A percentile compares a stretch with the other conserved stretches of the same genome.
Conservation (phyloP, 78 protist species). For the Polysphondylium violaceum region DNA sequence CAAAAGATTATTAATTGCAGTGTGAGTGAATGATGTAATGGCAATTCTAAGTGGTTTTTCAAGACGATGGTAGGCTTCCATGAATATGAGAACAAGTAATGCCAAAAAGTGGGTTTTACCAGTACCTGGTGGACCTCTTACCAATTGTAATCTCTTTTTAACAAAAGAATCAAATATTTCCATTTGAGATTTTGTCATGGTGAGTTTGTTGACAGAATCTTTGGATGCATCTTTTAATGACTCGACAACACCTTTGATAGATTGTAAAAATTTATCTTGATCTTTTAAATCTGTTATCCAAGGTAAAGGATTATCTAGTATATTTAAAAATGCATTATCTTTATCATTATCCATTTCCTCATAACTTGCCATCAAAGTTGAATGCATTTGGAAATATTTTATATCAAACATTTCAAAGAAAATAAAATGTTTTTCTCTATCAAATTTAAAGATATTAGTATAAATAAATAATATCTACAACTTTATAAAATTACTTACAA, state of each 20-base stretch:
- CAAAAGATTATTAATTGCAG: conserved; percentile 64
- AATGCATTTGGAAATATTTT: conserved; percentile 25
- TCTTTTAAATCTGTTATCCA: conserved; percentile 8
- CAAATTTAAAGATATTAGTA: not conserved
- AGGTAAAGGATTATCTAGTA: conserved; percentile 7
- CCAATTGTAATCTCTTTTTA: conserved; percentile 48
- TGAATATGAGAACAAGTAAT: conserved; percentile 27
- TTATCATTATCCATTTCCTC: not conserved
- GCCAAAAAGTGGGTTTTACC: conserved; percentile 79
- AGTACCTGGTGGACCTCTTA: conserved; percentile 74
- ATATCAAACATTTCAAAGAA: conserved; percentile 37
- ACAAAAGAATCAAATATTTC: not conserved
- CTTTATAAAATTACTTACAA: too few relatives aligned
- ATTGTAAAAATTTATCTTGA: not conserved
- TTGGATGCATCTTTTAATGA: conserved; percentile 11
- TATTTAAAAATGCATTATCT: conserved; percentile 13
- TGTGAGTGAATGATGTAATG: conserved; percentile 55
- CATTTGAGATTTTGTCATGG: conserved; percentile 42
- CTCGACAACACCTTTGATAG: not conserved
- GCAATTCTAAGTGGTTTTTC: conserved; percentile 35
- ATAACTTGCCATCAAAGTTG: not conserved
- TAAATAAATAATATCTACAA: too few relatives aligned
- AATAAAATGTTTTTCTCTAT: conserved; percentile 16
- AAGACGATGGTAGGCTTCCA: conserved; percentile 17
- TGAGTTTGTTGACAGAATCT: not conserved